A percentile compares a stretch with the other conserved stretches of the same genome.
phyloP scores from a whole-genome alignment of 2,329 filamentous ascomycete species.

The Pestalotiopsis sp. region DNA sequence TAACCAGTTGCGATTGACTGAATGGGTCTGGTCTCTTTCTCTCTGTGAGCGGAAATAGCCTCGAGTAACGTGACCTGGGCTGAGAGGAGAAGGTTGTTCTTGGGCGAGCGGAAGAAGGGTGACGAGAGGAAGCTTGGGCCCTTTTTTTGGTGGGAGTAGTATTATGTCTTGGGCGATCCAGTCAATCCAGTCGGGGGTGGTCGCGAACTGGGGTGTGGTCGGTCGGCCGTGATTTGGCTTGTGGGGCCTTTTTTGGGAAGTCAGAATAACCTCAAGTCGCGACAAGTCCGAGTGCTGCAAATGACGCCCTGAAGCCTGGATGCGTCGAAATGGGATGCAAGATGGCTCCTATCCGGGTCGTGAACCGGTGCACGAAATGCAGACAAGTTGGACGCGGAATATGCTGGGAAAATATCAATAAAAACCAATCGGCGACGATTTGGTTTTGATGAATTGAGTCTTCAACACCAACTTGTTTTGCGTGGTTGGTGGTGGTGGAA shows the following conservation, averaged over 20 bases:
- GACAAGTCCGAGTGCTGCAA: constrained; percentile 5
- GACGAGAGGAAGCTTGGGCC: background rate
- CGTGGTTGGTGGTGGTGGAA: constrained; percentile 26
- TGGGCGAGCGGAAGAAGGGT: background rate
- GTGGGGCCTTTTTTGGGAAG: constrained; percentile 4
- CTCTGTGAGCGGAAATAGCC: background rate
- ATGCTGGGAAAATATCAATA: constrained; percentile 28
- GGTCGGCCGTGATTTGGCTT: background rate
- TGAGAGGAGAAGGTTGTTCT: background rate
- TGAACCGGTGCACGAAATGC: constrained; percentile 24
- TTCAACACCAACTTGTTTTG: constrained; percentile 31
- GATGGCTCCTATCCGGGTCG: constrained; percentile 14
- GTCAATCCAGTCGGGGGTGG: background rate
- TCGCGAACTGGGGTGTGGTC: background rate
- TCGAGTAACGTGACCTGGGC: constrained; percentile 11
- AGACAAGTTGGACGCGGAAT: constrained; percentile 23
- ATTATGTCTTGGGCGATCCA: background rate
- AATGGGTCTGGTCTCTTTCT: background rate
- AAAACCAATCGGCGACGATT: constrained; percentile 33
- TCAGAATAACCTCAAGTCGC: constrained; percentile 19
- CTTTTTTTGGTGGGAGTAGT: background rate
- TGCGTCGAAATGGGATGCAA: constrained; percentile 13
- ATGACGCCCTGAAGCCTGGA: background rate
- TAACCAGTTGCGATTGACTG: background rate
- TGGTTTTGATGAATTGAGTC: constrained; percentile 36